Evolutionary conservation across 2,329 filamentous ascomycete genomes (phyloP), one percentile per base, ranked within the genome.

Genomic region (Curvularia verruculosa): DNA sequence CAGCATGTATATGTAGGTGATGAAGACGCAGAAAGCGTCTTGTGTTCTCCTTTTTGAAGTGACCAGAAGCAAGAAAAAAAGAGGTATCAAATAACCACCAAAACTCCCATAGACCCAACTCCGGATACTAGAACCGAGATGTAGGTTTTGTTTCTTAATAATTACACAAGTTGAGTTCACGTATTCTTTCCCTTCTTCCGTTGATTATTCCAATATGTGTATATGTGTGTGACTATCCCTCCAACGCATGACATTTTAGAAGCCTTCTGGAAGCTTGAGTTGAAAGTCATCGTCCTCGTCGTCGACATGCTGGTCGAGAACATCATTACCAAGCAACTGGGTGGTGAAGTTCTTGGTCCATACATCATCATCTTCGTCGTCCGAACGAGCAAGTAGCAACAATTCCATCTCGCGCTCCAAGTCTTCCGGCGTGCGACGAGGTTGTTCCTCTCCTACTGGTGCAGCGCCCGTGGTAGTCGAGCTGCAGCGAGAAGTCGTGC

Each of bases 321-420:
- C 58, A 52, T 69, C 67, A 23, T 52, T 64, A 23, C 53, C 64
- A 7, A 59, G 60, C 7, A 74, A 49, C 48, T 74, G 71, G 9
- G 18, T 61, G 19, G 52, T 67, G 52, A 75, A 75, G 52, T 55
- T 71, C 23, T 68, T 67, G 56, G 66, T 64, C 72, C 74, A 76
- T 2, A 62, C 66, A 4, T 75, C 71, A 1, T 67, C 64, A 23
- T 70, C 70, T 15, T 71, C 69, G 12, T 71, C 69, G 7, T 70
- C 71, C 4, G 65, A 67, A 39, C 49, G 61, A 18, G 68, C 61
- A 9, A 75, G 66, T 13, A 72, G 52, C 54, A 74, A 39, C 24
- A 71, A 56, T 36, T 68, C 64, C 53, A 76, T 58, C 52, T 75
- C 73, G 19, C 69, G 69, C 54, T 75, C 71, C 0, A 74, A 53